A percentile compares a stretch with the other conserved stretches of the same genome.
These are phyloP conservation scores for Entoloma clypeatum DNA, from an alignment of 1,284 basidiomycete genomes.

Conservation along the genomic window DNA sequence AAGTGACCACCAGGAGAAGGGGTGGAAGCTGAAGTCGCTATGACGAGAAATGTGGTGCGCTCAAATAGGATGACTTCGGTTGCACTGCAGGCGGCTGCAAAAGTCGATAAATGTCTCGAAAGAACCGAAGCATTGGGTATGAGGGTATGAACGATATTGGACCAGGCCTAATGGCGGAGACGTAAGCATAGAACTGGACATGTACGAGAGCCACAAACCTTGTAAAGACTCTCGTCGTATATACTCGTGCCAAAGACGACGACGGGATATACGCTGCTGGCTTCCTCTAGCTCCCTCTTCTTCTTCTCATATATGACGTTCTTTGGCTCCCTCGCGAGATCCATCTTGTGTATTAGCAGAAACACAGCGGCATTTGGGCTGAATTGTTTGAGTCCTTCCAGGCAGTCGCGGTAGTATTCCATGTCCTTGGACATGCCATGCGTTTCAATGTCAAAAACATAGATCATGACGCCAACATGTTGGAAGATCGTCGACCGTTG, in stretches of 20 bases:
- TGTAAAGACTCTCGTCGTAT: slow-evolving; percentile 96
- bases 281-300: slow-evolving; percentile 61
- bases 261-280: slow-evolving; percentile 54
- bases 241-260: slow-evolving; percentile 93
- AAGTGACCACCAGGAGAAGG: slow-evolving; percentile 26
- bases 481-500: slow-evolving; percentile 93
- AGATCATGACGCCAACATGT: slow-evolving; percentile 95
- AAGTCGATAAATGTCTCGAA: slow-evolving; percentile 79
- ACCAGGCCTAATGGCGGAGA: slow-evolving; percentile 79
- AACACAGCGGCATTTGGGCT: slow-evolving; percentile 86
- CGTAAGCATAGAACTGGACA: slow-evolving; percentile 6
- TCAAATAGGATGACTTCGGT: slow-evolving; percentile 97
- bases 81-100: slow-evolving; percentile 83
- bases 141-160: slow-evolving; percentile 92
- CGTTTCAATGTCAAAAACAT: slow-evolving; percentile 93
- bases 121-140: slow-evolving; percentile 94
- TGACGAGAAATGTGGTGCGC: slow-evolving; percentile 95
- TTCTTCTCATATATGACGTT: slow-evolving; percentile 63
- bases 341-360: slow-evolving; percentile 97
- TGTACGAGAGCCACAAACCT: slow-evolving; percentile 54
- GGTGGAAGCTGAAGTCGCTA: slow-evolving; percentile 65
- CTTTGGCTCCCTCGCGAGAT: slow-evolving; percentile 65
- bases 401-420: slow-evolving; percentile 84
- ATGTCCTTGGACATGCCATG: slow-evolving; percentile 75
- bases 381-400: slow-evolving; percentile 73